Percentiles rank a stretch among this genome's conserved stretches.
Conservation (phyloP, 345 rosid species). For the Turnera subulata region DNA sequence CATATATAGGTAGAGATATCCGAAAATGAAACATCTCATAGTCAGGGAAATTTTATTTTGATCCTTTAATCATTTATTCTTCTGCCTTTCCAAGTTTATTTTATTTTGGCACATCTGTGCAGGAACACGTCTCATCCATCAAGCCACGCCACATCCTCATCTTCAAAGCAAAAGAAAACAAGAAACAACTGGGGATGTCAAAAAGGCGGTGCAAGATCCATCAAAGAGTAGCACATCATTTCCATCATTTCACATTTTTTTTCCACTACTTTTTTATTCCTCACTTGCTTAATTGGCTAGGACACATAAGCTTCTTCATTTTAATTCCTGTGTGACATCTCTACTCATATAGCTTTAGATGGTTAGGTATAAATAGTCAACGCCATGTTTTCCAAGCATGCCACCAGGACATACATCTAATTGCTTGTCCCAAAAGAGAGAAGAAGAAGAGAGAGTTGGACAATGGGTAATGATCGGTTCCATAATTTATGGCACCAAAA, state of each 20-base stretch:
- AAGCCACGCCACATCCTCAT: not conserved
- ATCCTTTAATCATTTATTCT: not conserved
- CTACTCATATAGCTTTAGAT: too few relatives aligned
- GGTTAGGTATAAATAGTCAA: too few relatives aligned
- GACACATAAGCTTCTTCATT: too few relatives aligned
- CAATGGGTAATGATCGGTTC: too few relatives aligned
- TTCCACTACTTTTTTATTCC: not conserved
- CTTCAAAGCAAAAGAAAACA: not conserved
- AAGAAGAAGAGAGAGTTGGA: too few relatives aligned
- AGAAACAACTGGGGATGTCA: not conserved
- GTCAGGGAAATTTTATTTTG: not conserved
- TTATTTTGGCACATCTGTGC: not conserved
- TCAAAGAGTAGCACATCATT: not conserved
- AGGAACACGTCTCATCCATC: not conserved
- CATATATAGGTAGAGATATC: not conserved
- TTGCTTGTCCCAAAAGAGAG: too few relatives aligned
- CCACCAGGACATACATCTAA: too few relatives aligned
- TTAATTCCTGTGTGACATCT: too few relatives aligned
- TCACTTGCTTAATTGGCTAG: too few relatives aligned
- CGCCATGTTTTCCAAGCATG: too few relatives aligned
- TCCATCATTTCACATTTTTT: too few relatives aligned
- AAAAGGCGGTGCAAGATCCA: conserved; percentile 13
- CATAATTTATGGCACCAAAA: too few relatives aligned
- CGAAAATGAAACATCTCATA: not conserved
- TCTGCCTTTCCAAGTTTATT: not conserved